Conservation (phyloP, 176 grass and related monocot genomes). For the Bonia amplexicaulis region DNA sequence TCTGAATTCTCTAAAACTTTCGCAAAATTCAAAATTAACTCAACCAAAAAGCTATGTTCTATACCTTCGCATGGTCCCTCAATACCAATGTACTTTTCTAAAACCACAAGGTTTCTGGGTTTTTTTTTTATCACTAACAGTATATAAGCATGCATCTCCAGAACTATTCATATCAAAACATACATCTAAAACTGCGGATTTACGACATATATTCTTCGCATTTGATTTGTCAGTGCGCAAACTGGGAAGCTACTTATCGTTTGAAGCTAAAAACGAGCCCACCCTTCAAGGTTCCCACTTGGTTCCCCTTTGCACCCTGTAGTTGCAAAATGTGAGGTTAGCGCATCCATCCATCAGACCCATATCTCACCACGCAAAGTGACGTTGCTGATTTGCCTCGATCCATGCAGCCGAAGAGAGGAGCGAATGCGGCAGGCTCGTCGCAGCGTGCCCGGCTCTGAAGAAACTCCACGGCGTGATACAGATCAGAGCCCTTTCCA, state of each 20-base stretch:
- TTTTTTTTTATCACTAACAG: background rate
- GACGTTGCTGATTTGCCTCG: background rate
- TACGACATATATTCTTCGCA: background rate
- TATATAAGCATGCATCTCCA: background rate
- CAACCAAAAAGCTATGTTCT: too few species aligned
- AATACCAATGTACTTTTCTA: background rate
- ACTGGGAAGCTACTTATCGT: constrained; percentile 21
- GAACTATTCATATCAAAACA: background rate
- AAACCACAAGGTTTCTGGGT: background rate
- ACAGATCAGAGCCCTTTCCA: background rate
- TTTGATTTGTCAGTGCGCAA: constrained; percentile 2
- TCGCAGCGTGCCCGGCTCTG: background rate
- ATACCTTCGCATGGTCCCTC: too few species aligned
- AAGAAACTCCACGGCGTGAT: background rate
- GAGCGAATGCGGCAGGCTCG: background rate
- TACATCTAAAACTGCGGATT: background rate
- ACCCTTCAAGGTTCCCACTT: constrained; percentile 18
- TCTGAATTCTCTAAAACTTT: too few species aligned
- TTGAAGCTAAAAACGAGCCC: constrained; percentile 14
- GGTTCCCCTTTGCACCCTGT: constrained; percentile 23
- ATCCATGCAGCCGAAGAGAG: constrained; percentile 16
- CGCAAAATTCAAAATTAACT: too few species aligned
- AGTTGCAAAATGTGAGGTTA: constrained; percentile 13
- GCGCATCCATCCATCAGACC: background rate
- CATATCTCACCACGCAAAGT: background rate